Conservation (phyloP, 2,329 filamentous ascomycete species). For the Penicillium vulpinum region DNA sequence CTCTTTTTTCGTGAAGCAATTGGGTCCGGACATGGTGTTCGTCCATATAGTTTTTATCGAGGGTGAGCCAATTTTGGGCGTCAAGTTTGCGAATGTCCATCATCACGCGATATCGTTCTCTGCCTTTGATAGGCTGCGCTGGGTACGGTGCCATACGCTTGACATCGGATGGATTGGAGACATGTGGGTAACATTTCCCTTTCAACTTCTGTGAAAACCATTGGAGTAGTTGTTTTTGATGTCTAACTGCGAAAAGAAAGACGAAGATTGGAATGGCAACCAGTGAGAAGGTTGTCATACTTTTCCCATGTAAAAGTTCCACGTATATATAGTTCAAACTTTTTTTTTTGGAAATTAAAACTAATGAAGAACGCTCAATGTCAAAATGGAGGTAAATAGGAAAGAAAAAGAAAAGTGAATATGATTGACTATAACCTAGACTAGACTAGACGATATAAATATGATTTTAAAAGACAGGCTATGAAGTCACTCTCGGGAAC, state of each 20-base stretch:
- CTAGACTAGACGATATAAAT: slow-evolving; percentile 17
- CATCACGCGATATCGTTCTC: slow-evolving; percentile 44
- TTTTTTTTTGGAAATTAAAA: neutral
- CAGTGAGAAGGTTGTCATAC: slow-evolving; percentile 37
- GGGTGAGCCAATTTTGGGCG: slow-evolving; percentile 49
- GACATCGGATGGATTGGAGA: slow-evolving; percentile 24
- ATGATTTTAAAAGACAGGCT: slow-evolving; percentile 7
- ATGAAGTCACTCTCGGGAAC: slow-evolving; percentile 14
- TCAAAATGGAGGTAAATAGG: neutral
- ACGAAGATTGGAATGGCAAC: slow-evolving; percentile 31
- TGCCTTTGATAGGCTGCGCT: slow-evolving; percentile 40
- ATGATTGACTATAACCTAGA: neutral
- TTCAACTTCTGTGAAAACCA: slow-evolving; percentile 10
- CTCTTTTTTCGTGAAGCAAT: slow-evolving; percentile 41
- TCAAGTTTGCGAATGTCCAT: slow-evolving; percentile 53
- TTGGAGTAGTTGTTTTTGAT: slow-evolving; percentile 21
- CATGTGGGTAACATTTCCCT: neutral
- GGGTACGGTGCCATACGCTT: slow-evolving; percentile 41
- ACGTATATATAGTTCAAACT: neutral
- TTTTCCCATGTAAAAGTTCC: slow-evolving; percentile 19
- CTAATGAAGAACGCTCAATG: slow-evolving; percentile 3
- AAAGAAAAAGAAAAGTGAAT: neutral
- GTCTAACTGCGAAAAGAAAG: slow-evolving; percentile 30
- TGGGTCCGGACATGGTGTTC: slow-evolving; percentile 45
- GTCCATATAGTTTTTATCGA: slow-evolving; percentile 49